A percentile compares a stretch with the other conserved stretches of the same genome.
phyloP scores from a whole-genome alignment of 2,329 filamentous ascomycete genomes.

The Penicillium griseofulvum region DNA sequence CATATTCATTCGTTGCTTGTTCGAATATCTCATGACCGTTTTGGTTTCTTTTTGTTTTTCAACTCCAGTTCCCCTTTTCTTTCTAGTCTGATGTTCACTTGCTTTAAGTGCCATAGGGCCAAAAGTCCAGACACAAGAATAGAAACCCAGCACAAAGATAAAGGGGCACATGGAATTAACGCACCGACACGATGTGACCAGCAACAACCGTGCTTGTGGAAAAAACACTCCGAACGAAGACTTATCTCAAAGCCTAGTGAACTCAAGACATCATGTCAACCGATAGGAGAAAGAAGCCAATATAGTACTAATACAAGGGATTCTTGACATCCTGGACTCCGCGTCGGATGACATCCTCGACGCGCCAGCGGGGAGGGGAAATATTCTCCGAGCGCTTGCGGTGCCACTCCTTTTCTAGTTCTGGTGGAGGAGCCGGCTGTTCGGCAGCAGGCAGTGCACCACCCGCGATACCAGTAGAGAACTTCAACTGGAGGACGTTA shows the following conservation, averaged over 20 bases:
- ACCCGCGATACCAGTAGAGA: constrained; percentile 91
- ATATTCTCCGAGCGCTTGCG: constrained; percentile 52
- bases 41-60: constrained; percentile 14
- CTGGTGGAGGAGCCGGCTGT: constrained; percentile 58
- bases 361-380: constrained; percentile 71
- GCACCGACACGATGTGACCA: constrained; percentile 34
- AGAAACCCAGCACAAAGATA: constrained; percentile 5
- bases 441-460: constrained; percentile 75
- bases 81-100: constrained; percentile 1
- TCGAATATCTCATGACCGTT: constrained; percentile 25
- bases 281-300: constrained; percentile 7
- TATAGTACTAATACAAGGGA: constrained; percentile 66
- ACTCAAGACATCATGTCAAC: constrained; percentile 16
- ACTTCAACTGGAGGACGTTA: constrained; percentile 89
- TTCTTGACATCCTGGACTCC: constrained; percentile 74
- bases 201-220: constrained; percentile 32
- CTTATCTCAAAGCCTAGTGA: constrained; percentile 14
- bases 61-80: constrained; percentile 2
- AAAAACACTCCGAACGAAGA: constrained; percentile 8
- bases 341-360: constrained; percentile 70
- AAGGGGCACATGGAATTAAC: constrained; percentile 10
- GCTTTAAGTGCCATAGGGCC: constrained; percentile 9
- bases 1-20: constrained; percentile 31
- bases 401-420: constrained; percentile 69
- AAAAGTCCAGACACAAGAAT: constrained; percentile 14